These are phyloP conservation scores for Emmonsia crescens DNA, from an alignment of 2,329 filamentous ascomycete genomes.

Conservation along the genomic window DNA sequence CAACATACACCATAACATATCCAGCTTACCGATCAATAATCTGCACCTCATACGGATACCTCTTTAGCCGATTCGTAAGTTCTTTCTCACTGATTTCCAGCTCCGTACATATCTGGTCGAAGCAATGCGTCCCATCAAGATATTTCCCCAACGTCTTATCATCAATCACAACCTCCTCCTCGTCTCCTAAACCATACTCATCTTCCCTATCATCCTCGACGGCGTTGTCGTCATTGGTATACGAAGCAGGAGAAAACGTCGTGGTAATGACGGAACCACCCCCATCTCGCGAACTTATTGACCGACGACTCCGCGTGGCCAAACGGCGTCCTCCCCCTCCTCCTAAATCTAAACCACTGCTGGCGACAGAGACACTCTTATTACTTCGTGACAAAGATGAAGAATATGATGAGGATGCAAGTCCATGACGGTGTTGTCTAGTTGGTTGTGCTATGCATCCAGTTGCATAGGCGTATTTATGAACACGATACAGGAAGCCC, in stretches of 20 bases:
- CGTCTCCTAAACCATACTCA: constrained; percentile 3
- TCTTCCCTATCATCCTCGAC: constrained; percentile 8
- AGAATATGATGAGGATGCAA: neutral
- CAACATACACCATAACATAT: neutral
- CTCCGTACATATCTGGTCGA: constrained; percentile 42
- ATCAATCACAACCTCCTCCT: constrained; percentile 24
- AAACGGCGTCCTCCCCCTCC: neutral
- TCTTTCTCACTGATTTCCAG: constrained; percentile 39
- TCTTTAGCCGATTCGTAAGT: constrained; percentile 33
- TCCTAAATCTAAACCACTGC: constrained; percentile 1
- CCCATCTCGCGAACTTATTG: neutral
- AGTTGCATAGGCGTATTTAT: constrained; percentile 67
- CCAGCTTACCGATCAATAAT: constrained; percentile 35
- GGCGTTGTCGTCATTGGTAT: constrained; percentile 5
- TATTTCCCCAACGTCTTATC: constrained; percentile 30
- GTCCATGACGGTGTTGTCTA: neutral
- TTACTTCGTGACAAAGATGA: constrained; percentile 7
- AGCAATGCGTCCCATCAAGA: constrained; percentile 39
- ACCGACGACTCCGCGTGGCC: neutral
- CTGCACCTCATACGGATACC: constrained; percentile 34
- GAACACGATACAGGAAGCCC: constrained; percentile 81
- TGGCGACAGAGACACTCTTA: constrained; percentile 6
- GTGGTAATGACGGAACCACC: neutral
- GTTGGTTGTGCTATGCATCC: constrained; percentile 20
- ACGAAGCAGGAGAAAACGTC: neutral